Evolutionary conservation across 2,329 filamentous ascomycete genomes (phyloP).

Genomic region (Alternaria novae-zelandiae): DNA sequence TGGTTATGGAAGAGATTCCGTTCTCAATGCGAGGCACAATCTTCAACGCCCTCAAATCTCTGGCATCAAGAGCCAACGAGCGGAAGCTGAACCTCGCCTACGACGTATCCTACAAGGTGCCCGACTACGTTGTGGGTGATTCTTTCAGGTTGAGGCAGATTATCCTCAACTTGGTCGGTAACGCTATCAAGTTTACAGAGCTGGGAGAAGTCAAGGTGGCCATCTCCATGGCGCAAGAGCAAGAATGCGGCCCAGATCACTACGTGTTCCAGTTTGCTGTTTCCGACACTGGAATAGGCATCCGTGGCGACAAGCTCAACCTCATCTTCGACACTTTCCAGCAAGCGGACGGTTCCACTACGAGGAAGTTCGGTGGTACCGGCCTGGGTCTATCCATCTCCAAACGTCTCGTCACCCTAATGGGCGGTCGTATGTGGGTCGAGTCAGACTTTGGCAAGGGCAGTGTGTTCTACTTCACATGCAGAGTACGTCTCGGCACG

Average conservation of each 20-base stretch:
- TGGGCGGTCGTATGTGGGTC: conserved; percentile 97
- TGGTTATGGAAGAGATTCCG: conserved; percentile 98
- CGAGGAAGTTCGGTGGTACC: conserved; percentile 92
- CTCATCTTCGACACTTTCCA: conserved; percentile 99
- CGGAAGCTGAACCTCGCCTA: conserved; percentile 93
- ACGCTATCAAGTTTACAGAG: conserved; percentile 99
- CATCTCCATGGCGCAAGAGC: conserved; percentile 75
- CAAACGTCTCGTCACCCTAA: conserved; percentile 90
- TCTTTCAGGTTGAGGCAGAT: conserved; percentile 96
- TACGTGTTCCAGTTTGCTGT: conserved; percentile 97
- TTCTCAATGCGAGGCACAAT: conserved; percentile 94
- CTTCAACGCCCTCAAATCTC: conserved; percentile 94
- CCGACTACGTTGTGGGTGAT: conserved; percentile 94
- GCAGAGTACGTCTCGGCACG: conserved; percentile 82
- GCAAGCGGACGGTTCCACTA: conserved; percentile 96
- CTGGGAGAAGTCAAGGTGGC: conserved; percentile 93
- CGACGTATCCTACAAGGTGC: conserved; percentile 89
- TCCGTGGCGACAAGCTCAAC: conserved; percentile 92
- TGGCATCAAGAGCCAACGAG: conserved; percentile 97
- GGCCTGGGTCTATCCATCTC: conserved; percentile 94
- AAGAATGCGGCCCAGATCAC: conserved; percentile 72
- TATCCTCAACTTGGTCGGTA: conserved; percentile 95
- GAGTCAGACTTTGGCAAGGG: conserved; percentile 90
- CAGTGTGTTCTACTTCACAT: conserved; percentile 96
- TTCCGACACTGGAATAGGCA: conserved; percentile 95